phyloP scores from a whole-genome alignment of 1,139 yeast species.

The Debaryomyces udenii region DNA sequence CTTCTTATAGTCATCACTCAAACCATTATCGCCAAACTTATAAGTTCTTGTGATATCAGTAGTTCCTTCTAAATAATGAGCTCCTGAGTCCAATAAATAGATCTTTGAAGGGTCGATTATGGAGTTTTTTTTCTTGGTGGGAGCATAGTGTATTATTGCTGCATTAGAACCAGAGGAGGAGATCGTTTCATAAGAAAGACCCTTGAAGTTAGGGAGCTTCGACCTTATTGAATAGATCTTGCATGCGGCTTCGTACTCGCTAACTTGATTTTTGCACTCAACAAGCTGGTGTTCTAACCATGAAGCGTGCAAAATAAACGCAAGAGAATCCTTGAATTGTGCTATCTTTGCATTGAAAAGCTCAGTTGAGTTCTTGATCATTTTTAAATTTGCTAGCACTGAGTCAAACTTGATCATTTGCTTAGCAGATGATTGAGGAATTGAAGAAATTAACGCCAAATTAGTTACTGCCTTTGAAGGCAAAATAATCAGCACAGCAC shows the following conservation, averaged over 20 bases:
- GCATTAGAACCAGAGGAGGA: conserved; percentile 59
- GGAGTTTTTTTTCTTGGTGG: conserved; percentile 43
- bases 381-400: conserved; percentile 37
- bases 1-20: conserved; percentile 33
- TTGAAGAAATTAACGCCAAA: conserved; percentile 35
- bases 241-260: conserved; percentile 49
- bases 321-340: conserved; percentile 49
- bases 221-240: conserved; percentile 45
- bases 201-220: conserved; percentile 49
- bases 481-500: conserved; percentile 28
- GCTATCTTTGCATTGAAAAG: conserved; percentile 43
- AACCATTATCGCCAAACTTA: conserved; percentile 38
- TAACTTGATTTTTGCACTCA: conserved; percentile 25
- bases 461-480: conserved; percentile 37
- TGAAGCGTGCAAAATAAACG: conserved; percentile 40
- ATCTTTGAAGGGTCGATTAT: conserved; percentile 45
- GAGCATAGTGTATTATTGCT: conserved; percentile 59
- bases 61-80: conserved; percentile 61
- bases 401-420: conserved; percentile 32
- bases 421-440: conserved; percentile 35
- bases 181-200: conserved; percentile 56
- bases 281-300: conserved; percentile 46
- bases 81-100: conserved; percentile 56
- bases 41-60: conserved; percentile 49
- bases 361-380: conserved; percentile 43